Evolutionary conservation across 2,329 filamentous ascomycete genomes (phyloP).

Genomic region (Ceratocystis cubensis): DNA sequence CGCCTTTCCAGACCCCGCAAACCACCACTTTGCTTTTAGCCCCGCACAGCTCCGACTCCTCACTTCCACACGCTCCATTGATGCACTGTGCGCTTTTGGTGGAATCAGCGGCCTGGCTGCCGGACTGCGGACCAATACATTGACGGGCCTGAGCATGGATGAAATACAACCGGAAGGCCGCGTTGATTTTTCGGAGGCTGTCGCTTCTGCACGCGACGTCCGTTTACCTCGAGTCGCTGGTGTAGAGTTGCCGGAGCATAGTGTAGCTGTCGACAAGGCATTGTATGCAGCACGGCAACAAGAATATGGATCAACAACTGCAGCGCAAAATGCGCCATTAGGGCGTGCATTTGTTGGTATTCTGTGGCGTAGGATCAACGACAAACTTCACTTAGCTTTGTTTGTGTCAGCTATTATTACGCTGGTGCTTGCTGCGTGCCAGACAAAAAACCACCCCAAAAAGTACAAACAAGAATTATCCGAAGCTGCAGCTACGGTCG

Average conservation of each 20-base stretch:
- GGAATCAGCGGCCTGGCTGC: conserved; percentile 40
- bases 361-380: conserved; percentile 66
- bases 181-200: conserved; percentile 39
- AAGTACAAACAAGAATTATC: conserved; percentile 60
- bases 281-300: conserved; percentile 4
- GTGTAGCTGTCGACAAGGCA: background rate
- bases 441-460: conserved; percentile 45
- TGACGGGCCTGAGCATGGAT: conserved; percentile 38
- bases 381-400: conserved; percentile 63
- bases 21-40: conserved; percentile 42
- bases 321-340: background rate
- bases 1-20: conserved; percentile 13
- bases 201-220: conserved; percentile 29
- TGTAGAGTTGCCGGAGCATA: background rate
- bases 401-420: conserved; percentile 62
- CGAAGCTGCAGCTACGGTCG: conserved; percentile 67
- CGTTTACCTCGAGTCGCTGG: conserved; percentile 25
- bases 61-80: conserved; percentile 37
- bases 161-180: conserved; percentile 36
- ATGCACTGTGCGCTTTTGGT: conserved; percentile 40
- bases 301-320: conserved; percentile 1
- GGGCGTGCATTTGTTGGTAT: conserved; percentile 14
- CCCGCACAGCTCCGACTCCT: conserved; percentile 43
- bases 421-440: conserved; percentile 60
- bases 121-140: conserved; percentile 38